phyloP scores from a whole-genome alignment of 306 rosid genomes.

The Prunus campanulata region DNA sequence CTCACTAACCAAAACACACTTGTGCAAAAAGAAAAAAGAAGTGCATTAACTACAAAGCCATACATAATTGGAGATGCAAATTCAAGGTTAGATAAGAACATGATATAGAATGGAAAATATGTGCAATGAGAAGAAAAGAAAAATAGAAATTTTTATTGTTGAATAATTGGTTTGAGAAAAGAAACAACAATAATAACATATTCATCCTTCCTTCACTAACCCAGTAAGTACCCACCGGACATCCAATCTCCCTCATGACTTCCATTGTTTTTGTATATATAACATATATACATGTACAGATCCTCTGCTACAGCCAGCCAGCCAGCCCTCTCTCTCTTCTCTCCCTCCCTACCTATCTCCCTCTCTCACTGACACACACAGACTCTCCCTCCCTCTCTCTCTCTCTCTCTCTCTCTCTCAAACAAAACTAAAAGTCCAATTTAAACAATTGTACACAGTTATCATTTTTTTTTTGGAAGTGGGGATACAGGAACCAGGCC shows the following conservation, averaged over 20 bases:
- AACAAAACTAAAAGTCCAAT: conserved; percentile 35
- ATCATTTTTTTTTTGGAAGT: conserved; percentile 14
- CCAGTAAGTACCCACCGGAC: conserved; percentile 54
- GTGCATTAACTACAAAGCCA: background rate
- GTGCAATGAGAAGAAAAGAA: background rate
- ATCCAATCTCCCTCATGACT: conserved; percentile 54
- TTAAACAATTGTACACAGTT: conserved; percentile 50
- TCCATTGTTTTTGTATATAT: conserved; percentile 44
- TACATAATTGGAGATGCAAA: background rate
- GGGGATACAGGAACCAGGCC: conserved; percentile 38
- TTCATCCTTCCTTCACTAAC: conserved; percentile 45
- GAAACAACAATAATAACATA: conserved; percentile 26
- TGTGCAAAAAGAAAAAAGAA: background rate
- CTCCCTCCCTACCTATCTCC: background rate
- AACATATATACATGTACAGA: conserved; percentile 64
- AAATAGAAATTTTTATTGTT: conserved; percentile 57
- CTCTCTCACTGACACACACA: background rate
- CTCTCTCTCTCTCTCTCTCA: background rate
- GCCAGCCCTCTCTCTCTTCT: conserved; percentile 17
- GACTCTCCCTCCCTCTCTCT: no score
- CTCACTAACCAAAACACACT: background rate
- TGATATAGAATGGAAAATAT: background rate
- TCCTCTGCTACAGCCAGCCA: conserved; percentile 47
- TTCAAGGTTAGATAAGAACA: background rate
- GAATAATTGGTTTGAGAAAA: conserved; percentile 33